These are phyloP conservation scores for Neurospora sp. DNA, from an alignment of 495 filamentous ascomycete genomes.

Conservation along the genomic window DNA sequence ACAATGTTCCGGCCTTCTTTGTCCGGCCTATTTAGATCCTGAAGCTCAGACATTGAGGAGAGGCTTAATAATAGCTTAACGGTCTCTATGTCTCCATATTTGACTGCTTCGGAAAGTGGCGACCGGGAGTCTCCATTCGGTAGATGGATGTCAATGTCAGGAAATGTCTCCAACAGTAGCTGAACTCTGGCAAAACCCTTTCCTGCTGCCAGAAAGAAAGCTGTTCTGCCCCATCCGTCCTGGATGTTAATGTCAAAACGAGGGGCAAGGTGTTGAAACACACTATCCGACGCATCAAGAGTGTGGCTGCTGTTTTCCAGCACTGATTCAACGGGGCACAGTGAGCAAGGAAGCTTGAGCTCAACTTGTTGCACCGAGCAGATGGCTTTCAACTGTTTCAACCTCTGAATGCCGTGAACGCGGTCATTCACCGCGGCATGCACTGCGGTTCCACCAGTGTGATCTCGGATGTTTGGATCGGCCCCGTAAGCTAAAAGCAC, in stretches of 20 bases:
- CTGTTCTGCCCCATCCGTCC: background rate
- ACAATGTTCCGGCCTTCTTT: background rate
- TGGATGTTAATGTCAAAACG: background rate
- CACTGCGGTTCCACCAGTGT: background rate
- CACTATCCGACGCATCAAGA: fast-evolving
- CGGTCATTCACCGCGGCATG: background rate
- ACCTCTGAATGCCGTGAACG: background rate
- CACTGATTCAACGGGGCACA: background rate
- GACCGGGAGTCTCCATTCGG: background rate
- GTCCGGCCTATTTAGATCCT: background rate
- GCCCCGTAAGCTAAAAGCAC: background rate
- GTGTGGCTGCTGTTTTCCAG: background rate
- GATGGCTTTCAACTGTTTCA: background rate
- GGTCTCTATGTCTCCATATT: fast-evolving
- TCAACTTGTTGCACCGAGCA: background rate
- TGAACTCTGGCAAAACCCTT: fast-evolving
- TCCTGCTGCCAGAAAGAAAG: fast-evolving
- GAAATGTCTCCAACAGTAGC: background rate
- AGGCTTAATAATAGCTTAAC: background rate
- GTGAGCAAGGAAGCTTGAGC: background rate
- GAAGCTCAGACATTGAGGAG: background rate
- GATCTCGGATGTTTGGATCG: background rate
- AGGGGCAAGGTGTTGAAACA: background rate
- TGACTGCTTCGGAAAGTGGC: background rate
- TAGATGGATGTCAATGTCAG: background rate